Conservation (phyloP, 2,329 filamentous ascomycete genomes). For the Diaporthe batatas region DNA sequence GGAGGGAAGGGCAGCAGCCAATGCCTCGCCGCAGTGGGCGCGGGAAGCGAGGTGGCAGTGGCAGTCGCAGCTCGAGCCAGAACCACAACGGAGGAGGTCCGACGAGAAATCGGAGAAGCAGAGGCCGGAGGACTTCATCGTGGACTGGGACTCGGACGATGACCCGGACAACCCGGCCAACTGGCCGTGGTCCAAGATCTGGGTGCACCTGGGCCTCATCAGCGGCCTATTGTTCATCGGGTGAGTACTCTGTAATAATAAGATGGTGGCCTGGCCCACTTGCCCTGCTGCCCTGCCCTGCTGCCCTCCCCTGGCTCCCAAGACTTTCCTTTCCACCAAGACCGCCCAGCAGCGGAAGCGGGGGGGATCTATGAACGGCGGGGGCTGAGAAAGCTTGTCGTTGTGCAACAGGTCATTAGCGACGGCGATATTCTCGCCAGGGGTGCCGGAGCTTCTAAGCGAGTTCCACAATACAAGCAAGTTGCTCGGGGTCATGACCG, state of each 20-base stretch:
- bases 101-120: not conserved
- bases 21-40: not conserved
- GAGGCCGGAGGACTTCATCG: conserved; percentile 2
- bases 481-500: conserved; percentile 72
- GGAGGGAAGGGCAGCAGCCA: not conserved
- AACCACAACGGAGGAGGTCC: not conserved
- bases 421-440: conserved; percentile 73
- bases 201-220: conserved; percentile 9
- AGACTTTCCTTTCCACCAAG: not conserved
- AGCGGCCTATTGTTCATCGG: not conserved
- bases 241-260: no score
- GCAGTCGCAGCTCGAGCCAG: not conserved
- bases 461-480: conserved; percentile 69
- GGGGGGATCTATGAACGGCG: not conserved
- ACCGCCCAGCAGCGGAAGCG: conserved; percentile 1
- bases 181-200: conserved; percentile 17
- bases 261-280: not conserved
- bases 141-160: conserved; percentile 5
- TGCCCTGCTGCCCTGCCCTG: no score
- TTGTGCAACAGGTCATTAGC: not conserved
- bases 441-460: conserved; percentile 70
- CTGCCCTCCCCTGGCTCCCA: not conserved
- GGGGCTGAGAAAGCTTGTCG: conserved; percentile 6
- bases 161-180: conserved; percentile 16
- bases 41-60: not conserved